Evolutionary conservation across 768 basidiomycete species (phyloP), one percentile per base, ranked within the genome.

Genomic region (Tylopilus sp.): DNA sequence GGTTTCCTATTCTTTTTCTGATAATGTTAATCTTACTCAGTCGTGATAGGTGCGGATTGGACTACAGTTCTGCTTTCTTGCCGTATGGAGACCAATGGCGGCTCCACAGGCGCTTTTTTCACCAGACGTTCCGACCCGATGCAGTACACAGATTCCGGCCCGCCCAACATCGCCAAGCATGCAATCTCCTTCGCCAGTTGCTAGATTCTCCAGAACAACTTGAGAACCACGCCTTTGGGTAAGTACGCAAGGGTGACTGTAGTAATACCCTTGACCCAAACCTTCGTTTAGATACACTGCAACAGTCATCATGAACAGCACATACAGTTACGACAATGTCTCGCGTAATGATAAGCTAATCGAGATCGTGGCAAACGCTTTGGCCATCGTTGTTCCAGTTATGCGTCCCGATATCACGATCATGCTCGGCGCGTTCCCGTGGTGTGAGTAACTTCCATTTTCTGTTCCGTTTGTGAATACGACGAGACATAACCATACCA

Each of bases 1-100:
- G 4, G 51, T 13, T 42, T 1, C 0, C 1, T 33, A 0, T 33
- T 52, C 14, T 2, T 42, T 26, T 26, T 42, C 21, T 17, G 19
- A 14, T 22, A 1, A 5, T 33, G 0, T 17, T 16, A 6, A 36
- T 10, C 31, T 33, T 22, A 43, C 21, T 10, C 1, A 2, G 21
- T 22, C 10, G 25, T n/a, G n/a, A n/a, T 3, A 42, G 41, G 41
- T 42, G 41, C n/a, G 41, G 41, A 26, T 2, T 26, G 24, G 25
- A 10, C 6, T 26, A 17, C 8, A 42, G 17, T 16, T 26, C 41
- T 13, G 41, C n/a, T 13, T 26, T 26, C 8, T 28, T 42, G 25
- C 41, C 25, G 7, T 37, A 61, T 3, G 55, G 59, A 1, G 40
- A 61, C n/a, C 11, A 2, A n/a, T 61, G 59, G 60, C 45, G 58